A percentile compares a stretch with the other conserved stretches of the same genome.
Conservation (phyloP, 2,329 filamentous ascomycete genomes). For the Fusarium fujikuroi region DNA sequence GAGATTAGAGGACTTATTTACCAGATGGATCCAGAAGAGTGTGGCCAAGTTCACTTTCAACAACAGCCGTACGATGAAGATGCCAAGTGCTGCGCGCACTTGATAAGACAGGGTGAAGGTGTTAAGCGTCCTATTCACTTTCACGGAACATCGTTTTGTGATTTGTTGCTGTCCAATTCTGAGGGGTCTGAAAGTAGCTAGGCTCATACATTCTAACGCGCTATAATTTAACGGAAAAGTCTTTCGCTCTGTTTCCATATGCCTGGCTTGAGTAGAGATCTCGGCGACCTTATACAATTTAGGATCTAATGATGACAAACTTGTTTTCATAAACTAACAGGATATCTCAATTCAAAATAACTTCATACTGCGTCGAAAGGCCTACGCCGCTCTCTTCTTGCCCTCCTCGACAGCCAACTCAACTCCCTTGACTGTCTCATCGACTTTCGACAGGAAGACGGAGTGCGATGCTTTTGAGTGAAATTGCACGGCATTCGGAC, state of each 20-base stretch:
- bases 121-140: neutral
- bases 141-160: neutral
- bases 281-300: accelerated
- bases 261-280: no score
- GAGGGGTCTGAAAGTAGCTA: accelerated
- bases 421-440: slow-evolving; percentile 27
- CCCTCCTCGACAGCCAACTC: slow-evolving; percentile 25
- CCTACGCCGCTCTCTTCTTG: neutral
- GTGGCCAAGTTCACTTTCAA: neutral
- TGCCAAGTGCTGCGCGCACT: neutral
- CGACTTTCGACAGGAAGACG: slow-evolving; percentile 20
- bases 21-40: neutral
- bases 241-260: accelerated
- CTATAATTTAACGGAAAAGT: accelerated
- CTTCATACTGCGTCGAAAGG: accelerated
- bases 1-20: neutral
- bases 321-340: neutral
- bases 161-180: neutral
- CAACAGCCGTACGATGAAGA: neutral
- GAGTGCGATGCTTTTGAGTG: slow-evolving; percentile 27
- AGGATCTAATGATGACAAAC: accelerated
- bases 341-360: neutral
- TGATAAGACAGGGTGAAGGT: neutral
- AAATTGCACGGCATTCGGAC: slow-evolving; percentile 5
- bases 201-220: neutral